Base-by-base conservation (phyloP, 306 rosid species). In the Quercus wislizeni region DNA sequence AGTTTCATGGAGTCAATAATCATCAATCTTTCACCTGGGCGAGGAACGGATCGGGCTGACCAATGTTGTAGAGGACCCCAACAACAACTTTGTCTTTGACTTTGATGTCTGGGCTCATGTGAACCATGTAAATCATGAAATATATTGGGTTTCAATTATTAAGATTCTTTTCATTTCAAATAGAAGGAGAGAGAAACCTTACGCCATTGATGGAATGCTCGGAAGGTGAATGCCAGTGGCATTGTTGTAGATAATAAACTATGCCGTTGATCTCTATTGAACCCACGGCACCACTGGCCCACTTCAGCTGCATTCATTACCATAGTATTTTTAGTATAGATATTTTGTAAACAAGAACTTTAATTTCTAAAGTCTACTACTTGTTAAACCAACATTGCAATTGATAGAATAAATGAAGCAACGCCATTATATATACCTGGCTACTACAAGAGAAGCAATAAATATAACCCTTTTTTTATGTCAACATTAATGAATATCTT, bases 211-310 rank as follows among this genome's bases (percentile, higher is more conserved):
- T 25, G 43, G 74, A 33, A 25, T 86, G 87, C 73, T 86, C 87
- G 6, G 89, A 86, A 55, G 87, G 81, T 21, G 74, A 75, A 49
- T 86, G 89, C 85, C 89, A 81, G 65, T 86, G 89, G 3, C 67
- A 76, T 77, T 75, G 79, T 11, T 64, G 49, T 58, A 83, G 87
- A 51, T 20, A 55, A 52, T 78, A 86, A 27, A 71, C 28, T 0
- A 78, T 71, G 77, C 74, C 76, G 43, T 81, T 78, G 65, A 81
- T 78, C 11, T 58, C 30, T 20, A 86, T 78, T 27, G 83, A 86
- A n/a, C 87, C 85, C 11, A 82, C 89, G 20, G 72, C 63, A 33
- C 83, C 85, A 6, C 21, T 27, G 30, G 57, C 28, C 90, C 90
- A 86, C 62, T 68, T 35, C 1, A 86, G 19, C 90, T 86, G 77